Evolutionary conservation across 2,329 filamentous ascomycete species (phyloP), one percentile per base, ranked within the genome.

Genomic region (Penicillium sp.): DNA sequence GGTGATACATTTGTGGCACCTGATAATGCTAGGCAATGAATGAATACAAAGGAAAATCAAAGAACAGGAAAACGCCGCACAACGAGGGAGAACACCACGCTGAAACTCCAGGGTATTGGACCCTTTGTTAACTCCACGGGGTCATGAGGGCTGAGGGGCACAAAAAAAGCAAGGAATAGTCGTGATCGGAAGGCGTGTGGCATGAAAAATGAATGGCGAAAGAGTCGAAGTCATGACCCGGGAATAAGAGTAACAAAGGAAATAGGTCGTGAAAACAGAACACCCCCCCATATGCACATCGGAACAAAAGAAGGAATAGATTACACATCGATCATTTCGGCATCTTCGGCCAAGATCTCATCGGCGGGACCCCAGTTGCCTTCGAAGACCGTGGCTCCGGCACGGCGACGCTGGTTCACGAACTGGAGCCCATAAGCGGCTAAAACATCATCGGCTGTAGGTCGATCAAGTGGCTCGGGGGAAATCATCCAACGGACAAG

Each of bases 321-420:
- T 78, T 70, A 81, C 64, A 82, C 79, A 71, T 88, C 86, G 74
- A 86, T 84, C 83, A 87, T 87, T 71, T 88, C 85, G 46, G 83
- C 80, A 71, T 83, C 80, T 65, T 81, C 79, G 24, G 77, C 78
- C 54, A 87, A 77, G 21, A 87, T 79, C 60, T 87, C 83, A 62
- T 87, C 87, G 24, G 83, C 83, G 31, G 93, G 93, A 4, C 95
- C 95, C 90, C 93, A 99, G 72, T 91, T 95, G 61, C 95, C 95
- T 77, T 99, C 95, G 67, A 90, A 99, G 52, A 99, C 87, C 0
- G 92, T 97, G n/a, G 95, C 95, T 45, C 92, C 90, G 11, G 92
- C 90, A 54, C 89, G 87, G 54, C 92, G 87, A 60, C 92, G 87
- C 50, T 81, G 78, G 54, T 87, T 84, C 31, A 96, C 89, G 90